Conservation (phyloP, 495 filamentous ascomycete genomes). For the Ramalina peruviana region DNA sequence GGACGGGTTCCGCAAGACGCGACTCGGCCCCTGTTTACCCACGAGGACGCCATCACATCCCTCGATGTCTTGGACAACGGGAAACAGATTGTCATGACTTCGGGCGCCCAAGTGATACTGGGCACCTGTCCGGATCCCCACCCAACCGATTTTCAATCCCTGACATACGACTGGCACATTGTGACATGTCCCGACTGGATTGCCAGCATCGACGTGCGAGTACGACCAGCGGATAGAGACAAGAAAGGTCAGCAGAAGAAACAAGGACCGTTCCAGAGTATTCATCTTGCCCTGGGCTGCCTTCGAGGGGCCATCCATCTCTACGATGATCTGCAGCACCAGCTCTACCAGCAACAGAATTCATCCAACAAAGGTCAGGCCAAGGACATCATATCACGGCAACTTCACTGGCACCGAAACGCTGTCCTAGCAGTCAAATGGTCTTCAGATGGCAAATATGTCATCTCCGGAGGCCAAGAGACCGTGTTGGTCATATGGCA, state of each 20-base stretch:
- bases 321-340: conserved; percentile 56
- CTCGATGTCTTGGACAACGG: conserved; percentile 27
- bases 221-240: conserved; percentile 13
- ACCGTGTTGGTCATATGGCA: conserved; percentile 94
- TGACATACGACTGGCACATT: conserved; percentile 39
- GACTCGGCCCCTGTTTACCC: conserved; percentile 9
- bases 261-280: conserved; percentile 19
- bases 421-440: conserved; percentile 70
- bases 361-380: conserved; percentile 21
- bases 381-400: conserved; percentile 30
- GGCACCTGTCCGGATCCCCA: conserved; percentile 3
- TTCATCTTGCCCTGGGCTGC: conserved; percentile 66
- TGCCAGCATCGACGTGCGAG: conserved; percentile 41
- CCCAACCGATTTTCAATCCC: conserved; percentile 11
- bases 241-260: conserved; percentile 19
- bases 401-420: conserved; percentile 82
- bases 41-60: conserved; percentile 10
- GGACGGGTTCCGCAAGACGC: conserved; percentile 9
- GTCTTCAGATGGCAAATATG: conserved; percentile 89
- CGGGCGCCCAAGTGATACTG: conserved; percentile 10
- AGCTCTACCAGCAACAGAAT: conserved; percentile 27
- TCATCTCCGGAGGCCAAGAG: conserved; percentile 85
- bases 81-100: conserved; percentile 22
- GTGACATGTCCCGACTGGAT: conserved; percentile 38
- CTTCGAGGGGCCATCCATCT: conserved; percentile 59